Percentiles rank a stretch among this genome's conserved stretches.
Evolutionary conservation across 148 eudicot species (phyloP).

Genomic region (Amaranthus cruentus): DNA sequence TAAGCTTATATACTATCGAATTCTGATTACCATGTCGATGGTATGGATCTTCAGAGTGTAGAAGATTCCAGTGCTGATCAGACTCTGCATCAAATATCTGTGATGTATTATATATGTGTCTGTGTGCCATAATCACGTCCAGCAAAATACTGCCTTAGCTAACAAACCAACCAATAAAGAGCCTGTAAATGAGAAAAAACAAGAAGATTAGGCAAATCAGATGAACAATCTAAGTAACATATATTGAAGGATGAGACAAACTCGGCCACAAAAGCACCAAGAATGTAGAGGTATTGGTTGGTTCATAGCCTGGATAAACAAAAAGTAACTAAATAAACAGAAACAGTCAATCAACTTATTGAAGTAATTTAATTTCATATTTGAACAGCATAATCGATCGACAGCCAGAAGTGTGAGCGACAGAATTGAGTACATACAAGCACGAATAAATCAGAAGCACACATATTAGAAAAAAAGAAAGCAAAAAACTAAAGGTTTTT

Average conservation of each 20-base stretch:
- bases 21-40: conserved; percentile 48
- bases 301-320: background rate
- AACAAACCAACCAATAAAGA: conserved; percentile 4
- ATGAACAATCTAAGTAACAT: background rate
- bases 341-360: too few species aligned
- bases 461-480: too few species aligned
- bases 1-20: background rate
- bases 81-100: conserved; percentile 52
- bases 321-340: background rate
- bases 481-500: too few species aligned
- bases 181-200: conserved; percentile 34
- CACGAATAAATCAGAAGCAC: too few species aligned
- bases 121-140: conserved; percentile 55
- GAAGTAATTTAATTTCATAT: too few species aligned
- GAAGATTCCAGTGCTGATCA: conserved; percentile 62
- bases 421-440: too few species aligned
- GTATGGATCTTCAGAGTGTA: conserved; percentile 50
- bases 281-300: too few species aligned
- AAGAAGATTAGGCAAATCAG: conserved; percentile 1
- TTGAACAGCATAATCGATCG: too few species aligned
- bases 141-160: background rate
- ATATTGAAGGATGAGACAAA: background rate
- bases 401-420: too few species aligned
- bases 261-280: background rate
- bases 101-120: conserved; percentile 42